phyloP scores from a whole-genome alignment of 768 basidiomycete species.

The Tulasnella sp. region DNA sequence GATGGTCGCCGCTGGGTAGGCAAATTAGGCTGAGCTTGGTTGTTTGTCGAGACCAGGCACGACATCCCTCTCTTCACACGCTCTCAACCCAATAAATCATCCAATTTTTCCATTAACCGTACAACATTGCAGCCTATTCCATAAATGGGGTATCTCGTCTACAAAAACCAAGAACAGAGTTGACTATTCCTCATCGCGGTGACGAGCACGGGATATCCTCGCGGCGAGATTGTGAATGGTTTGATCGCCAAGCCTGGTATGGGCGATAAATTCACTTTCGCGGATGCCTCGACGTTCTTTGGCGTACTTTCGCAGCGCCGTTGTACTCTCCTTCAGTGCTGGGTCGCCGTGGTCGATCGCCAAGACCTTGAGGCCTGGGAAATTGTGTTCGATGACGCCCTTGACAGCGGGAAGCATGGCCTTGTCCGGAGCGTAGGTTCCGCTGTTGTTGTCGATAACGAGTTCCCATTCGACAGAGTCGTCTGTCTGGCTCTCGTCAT shows the following conservation, averaged over 20 bases:
- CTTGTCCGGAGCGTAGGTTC: slow-evolving; percentile 69
- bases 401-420: slow-evolving; percentile 47
- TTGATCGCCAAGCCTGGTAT: neutral
- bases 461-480: slow-evolving; percentile 57
- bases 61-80: neutral
- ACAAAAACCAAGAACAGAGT: neutral
- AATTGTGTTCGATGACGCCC: slow-evolving; percentile 58
- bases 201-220: neutral
- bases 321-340: neutral
- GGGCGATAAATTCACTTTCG: neutral
- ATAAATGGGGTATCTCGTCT: no score
- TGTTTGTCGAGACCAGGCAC: neutral
- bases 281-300: slow-evolving; percentile 8
- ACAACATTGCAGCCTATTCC: neutral
- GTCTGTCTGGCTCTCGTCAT: neutral
- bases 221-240: neutral
- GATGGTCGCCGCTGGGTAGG: neutral
- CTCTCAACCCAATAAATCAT: neutral
- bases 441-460: slow-evolving; percentile 61
- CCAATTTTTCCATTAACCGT: neutral
- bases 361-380: slow-evolving; percentile 46
- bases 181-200: neutral
- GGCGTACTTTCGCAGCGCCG: neutral
- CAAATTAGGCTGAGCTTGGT: slow-evolving; percentile 6
- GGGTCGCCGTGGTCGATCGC: slow-evolving; percentile 43